Conservation (phyloP, 2,329 filamentous ascomycete genomes). For the Ophiobolus disseminans region DNA sequence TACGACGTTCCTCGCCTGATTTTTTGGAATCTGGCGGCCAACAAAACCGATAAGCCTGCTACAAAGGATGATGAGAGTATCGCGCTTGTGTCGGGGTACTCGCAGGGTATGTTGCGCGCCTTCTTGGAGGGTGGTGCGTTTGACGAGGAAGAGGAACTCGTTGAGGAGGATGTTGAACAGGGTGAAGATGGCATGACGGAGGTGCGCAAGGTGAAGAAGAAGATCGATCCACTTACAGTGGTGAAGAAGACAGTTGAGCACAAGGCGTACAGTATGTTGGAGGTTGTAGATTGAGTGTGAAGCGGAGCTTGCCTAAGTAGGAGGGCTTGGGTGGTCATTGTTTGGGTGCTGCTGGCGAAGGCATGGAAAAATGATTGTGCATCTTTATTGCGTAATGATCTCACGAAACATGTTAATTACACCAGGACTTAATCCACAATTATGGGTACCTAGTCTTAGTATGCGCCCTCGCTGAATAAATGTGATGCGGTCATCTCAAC, state of each 20-base stretch:
- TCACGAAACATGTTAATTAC: no score
- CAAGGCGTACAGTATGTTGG: slow-evolving; percentile 63
- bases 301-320: not conserved
- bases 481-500: no score
- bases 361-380: no score
- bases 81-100: slow-evolving; percentile 63
- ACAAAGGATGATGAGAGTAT: slow-evolving; percentile 55
- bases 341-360: no score
- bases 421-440: no score
- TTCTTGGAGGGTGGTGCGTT: slow-evolving; percentile 62
- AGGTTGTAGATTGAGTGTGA: slow-evolving; percentile 58
- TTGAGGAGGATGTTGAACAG: slow-evolving; percentile 43
- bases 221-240: slow-evolving; percentile 54
- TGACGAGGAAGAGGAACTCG: slow-evolving; percentile 50
- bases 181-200: slow-evolving; percentile 32
- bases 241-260: slow-evolving; percentile 62
- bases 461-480: no score
- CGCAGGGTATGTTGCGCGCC: slow-evolving; percentile 64
- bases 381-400: no score
- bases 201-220: slow-evolving; percentile 42
- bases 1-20: slow-evolving; percentile 58
- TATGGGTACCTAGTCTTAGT: no score
- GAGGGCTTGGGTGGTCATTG: not conserved
- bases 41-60: slow-evolving; percentile 58
- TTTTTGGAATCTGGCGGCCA: slow-evolving; percentile 66